These are phyloP conservation scores for Candida coquimbonensis DNA, from an alignment of 805 yeast species.

Conservation along the genomic window DNA sequence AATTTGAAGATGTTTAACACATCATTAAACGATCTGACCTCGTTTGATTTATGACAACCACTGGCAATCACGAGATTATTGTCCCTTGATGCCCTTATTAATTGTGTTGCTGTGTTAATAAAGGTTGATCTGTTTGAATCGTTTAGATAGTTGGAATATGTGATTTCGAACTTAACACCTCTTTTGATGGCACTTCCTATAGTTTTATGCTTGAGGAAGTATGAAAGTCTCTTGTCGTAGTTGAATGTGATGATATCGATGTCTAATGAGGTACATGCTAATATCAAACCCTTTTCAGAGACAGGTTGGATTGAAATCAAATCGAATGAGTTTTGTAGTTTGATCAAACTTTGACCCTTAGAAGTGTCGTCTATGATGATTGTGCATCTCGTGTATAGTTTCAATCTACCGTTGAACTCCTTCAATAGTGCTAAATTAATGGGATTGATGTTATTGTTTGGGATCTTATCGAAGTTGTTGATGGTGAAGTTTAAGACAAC, in stretches of 20 bases:
- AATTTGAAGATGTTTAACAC: conserved; percentile 56
- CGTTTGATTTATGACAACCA: conserved; percentile 56
- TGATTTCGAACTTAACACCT: conserved; percentile 78
- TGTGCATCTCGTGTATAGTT: conserved; percentile 66
- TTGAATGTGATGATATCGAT: conserved; percentile 77
- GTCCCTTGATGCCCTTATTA: conserved; percentile 74
- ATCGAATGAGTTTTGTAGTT: conserved; percentile 51
- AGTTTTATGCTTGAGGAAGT: conserved; percentile 74
- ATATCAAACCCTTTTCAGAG: conserved; percentile 70
- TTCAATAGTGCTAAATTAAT: conserved; percentile 28
- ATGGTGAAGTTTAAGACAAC: conserved; percentile 67
- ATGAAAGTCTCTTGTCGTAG: conserved; percentile 58
- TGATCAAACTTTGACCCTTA: conserved; percentile 53
- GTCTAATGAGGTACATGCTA: conserved; percentile 70
- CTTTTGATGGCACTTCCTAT: conserved; percentile 76
- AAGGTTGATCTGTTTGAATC: conserved; percentile 48
- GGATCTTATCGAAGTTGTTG: conserved; percentile 45
- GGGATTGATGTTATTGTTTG: conserved; percentile 32
- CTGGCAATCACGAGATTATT: conserved; percentile 75
- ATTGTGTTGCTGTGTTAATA: conserved; percentile 63
- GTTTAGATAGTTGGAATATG: conserved; percentile 50
- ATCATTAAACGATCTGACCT: conserved; percentile 63
- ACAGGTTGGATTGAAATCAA: conserved; percentile 75
- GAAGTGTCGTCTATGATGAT: conserved; percentile 70
- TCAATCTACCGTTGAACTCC: conserved; percentile 28